Evolutionary conservation across 768 basidiomycete species (phyloP).

Genomic region (Postia placenta): DNA sequence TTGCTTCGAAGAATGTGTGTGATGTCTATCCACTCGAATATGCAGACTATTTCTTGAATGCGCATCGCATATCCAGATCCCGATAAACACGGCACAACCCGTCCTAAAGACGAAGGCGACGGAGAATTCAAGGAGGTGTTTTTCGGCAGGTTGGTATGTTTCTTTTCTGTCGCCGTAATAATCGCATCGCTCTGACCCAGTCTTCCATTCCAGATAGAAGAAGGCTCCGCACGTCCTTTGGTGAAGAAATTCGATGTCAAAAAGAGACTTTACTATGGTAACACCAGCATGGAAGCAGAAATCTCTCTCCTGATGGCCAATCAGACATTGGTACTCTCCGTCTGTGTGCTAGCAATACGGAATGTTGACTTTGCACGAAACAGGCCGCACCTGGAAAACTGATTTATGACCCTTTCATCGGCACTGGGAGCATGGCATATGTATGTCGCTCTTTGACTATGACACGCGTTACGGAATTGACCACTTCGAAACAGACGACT

Average conservation of each 20-base stretch:
- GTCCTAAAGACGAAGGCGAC: slow-evolving; percentile 51
- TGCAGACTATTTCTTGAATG: background rate
- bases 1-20: slow-evolving; percentile 85
- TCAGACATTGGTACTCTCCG: slow-evolving; percentile 69
- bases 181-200: background rate
- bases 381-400: slow-evolving; percentile 86
- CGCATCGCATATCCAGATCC: slow-evolving; percentile 32
- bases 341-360: background rate
- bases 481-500: slow-evolving; percentile 56
- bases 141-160: slow-evolving; percentile 82
- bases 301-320: slow-evolving; percentile 95
- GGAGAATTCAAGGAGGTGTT: slow-evolving; percentile 67
- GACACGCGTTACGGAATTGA: background rate
- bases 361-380: background rate
- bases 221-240: slow-evolving; percentile 64
- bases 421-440: slow-evolving; percentile 89
- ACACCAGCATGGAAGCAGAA: slow-evolving; percentile 97
- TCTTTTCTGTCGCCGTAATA: background rate
- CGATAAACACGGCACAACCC: slow-evolving; percentile 39
- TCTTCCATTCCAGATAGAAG: slow-evolving; percentile 43
- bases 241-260: slow-evolving; percentile 79
- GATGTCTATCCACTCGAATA: too few relatives aligned
- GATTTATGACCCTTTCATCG: slow-evolving; percentile 93
- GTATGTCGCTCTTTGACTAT: slow-evolving; percentile 33
- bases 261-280: slow-evolving; percentile 85